Conservation (phyloP, 1,284 basidiomycete genomes). For the Peniophora sp. region DNA sequence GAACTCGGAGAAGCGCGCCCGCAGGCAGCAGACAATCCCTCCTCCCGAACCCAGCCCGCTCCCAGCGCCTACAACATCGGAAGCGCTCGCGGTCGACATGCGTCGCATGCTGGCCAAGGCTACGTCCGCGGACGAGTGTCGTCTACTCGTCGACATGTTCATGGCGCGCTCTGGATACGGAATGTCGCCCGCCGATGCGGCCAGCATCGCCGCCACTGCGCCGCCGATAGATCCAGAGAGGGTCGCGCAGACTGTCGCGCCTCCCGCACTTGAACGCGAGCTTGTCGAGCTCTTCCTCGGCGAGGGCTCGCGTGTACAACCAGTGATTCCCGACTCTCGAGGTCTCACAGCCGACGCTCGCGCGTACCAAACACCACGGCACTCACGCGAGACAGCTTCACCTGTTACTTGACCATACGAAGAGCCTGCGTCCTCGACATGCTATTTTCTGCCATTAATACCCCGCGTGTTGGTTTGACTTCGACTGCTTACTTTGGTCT, state of each 20-base stretch:
- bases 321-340: too few species aligned
- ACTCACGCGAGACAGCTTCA: too few species aligned
- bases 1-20: neutral
- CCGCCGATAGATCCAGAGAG: slow-evolving; percentile 6
- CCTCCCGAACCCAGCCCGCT: neutral
- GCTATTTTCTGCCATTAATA: too few species aligned
- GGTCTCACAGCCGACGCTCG: neutral
- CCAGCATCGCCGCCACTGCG: slow-evolving; percentile 4
- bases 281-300: slow-evolving; percentile 21
- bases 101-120: slow-evolving; percentile 64
- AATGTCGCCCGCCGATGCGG: slow-evolving; percentile 6
- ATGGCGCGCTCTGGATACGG: slow-evolving; percentile 51
- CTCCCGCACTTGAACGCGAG: slow-evolving; percentile 19
- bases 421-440: too few species aligned
- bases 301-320: slow-evolving; percentile 10
- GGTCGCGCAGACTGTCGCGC: slow-evolving; percentile 2
- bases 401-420: too few species aligned
- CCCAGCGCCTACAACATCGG: neutral
- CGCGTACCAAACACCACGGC: too few species aligned
- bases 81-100: slow-evolving; percentile 53
- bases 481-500: too few species aligned
- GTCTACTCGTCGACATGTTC: slow-evolving; percentile 76
- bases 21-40: neutral
- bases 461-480: too few species aligned
- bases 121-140: slow-evolving; percentile 75